These are phyloP conservation scores for Penicillium paxilli DNA, from an alignment of 495 filamentous ascomycete species.

Conservation along the genomic window DNA sequence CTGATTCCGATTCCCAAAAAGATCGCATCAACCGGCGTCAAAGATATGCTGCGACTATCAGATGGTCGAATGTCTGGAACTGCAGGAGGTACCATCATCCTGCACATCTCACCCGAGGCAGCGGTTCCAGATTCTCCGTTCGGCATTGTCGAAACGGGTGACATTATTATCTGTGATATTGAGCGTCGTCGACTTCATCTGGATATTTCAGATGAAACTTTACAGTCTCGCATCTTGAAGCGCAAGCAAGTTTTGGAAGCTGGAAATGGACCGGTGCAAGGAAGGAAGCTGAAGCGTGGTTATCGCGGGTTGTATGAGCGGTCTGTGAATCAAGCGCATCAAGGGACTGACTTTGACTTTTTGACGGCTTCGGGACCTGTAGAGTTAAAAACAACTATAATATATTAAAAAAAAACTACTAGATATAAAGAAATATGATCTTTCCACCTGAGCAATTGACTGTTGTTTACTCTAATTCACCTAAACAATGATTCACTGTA, in stretches of 20 bases:
- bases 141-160: conserved; percentile 60
- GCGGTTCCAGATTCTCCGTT: conserved; percentile 56
- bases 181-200: conserved; percentile 45
- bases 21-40: conserved; percentile 55
- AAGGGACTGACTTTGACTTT: conserved; percentile 67
- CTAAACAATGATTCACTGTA: background rate
- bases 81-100: conserved; percentile 65
- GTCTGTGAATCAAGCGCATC: conserved; percentile 63
- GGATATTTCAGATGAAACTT: conserved; percentile 48
- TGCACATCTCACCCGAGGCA: conserved; percentile 66
- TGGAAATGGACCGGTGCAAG: conserved; percentile 28
- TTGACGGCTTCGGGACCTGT: conserved; percentile 46
- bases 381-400: background rate
- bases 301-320: conserved; percentile 67
- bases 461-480: no score
- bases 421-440: no score
- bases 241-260: conserved; percentile 24
- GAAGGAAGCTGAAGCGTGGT: conserved; percentile 47
- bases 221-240: conserved; percentile 38
- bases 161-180: conserved; percentile 55
- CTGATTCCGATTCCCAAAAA: conserved; percentile 65
- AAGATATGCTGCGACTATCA: conserved; percentile 65
- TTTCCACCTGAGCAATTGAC: no score
- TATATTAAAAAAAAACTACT: background rate
- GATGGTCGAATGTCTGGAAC: conserved; percentile 71